Conservation (phyloP, 1,139 yeast genomes). For the Hyphopichia khmerensis region DNA sequence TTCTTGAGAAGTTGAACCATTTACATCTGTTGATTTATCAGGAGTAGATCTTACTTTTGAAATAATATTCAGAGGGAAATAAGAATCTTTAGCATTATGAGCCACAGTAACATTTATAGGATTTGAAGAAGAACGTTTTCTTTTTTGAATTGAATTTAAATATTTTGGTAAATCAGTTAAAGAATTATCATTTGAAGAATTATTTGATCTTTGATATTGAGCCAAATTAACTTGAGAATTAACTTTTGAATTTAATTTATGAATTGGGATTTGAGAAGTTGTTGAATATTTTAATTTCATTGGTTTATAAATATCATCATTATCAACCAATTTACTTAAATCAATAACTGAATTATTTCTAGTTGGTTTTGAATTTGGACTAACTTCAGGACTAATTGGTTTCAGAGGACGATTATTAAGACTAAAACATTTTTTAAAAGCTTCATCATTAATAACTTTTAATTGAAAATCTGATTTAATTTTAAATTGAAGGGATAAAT, state of each 20-base stretch:
- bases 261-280: slow-evolving; percentile 42
- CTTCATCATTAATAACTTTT: slow-evolving; percentile 39
- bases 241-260: slow-evolving; percentile 38
- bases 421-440: slow-evolving; percentile 34
- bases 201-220: slow-evolving; percentile 27
- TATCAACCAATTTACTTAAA: slow-evolving; percentile 34
- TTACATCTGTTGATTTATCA: slow-evolving; percentile 5
- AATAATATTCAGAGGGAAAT: slow-evolving; percentile 25
- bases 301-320: slow-evolving; percentile 41
- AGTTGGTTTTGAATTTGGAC: slow-evolving; percentile 46
- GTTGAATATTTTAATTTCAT: slow-evolving; percentile 41
- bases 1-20: not conserved
- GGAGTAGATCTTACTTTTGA: slow-evolving; percentile 14
- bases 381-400: slow-evolving; percentile 45
- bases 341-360: slow-evolving; percentile 45
- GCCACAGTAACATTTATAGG: slow-evolving; percentile 16
- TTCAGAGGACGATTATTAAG: slow-evolving; percentile 31
- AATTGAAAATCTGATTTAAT: slow-evolving; percentile 36
- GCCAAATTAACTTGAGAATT: slow-evolving; percentile 38
- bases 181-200: slow-evolving; percentile 4
- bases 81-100: slow-evolving; percentile 26
- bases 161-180: slow-evolving; percentile 25
- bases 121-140: slow-evolving; percentile 12
- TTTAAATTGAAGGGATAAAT: slow-evolving; percentile 15
- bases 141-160: slow-evolving; percentile 7